Percentiles rank a stretch among this genome's conserved stretches.
Evolutionary conservation across 2,329 filamentous ascomycete genomes (phyloP).

Genomic region (Fusarium nematophilum): DNA sequence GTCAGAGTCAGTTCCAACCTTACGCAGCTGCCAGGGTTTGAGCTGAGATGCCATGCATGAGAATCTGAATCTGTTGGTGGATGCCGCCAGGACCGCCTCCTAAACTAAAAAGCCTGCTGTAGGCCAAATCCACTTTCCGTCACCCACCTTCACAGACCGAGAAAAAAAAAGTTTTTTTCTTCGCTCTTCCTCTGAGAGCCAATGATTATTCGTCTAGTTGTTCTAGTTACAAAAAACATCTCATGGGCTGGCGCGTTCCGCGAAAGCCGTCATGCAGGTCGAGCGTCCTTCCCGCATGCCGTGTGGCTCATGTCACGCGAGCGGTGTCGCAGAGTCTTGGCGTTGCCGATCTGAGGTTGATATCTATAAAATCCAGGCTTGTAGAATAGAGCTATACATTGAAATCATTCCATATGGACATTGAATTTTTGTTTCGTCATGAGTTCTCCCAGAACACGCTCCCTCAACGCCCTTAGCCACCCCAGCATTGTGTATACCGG

Average conservation of each 20-base stretch:
- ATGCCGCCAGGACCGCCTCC: conserved; percentile 10
- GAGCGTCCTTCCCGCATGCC: conserved; percentile 10
- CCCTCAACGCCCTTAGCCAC: conserved; percentile 23
- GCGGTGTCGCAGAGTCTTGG: conserved; percentile 5
- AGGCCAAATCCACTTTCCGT: conserved; percentile 33
- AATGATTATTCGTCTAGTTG: conserved; percentile 21
- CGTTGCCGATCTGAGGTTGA: conserved; percentile 3
- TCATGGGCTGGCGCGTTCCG: conserved; percentile 8
- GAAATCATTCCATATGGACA: neutral
- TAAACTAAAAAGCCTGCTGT: conserved; percentile 25
- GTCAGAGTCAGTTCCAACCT: neutral
- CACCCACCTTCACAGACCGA: conserved; percentile 28
- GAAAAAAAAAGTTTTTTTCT: conserved; percentile 36
- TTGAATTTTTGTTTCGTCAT: conserved; percentile 25
- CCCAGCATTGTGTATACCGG: neutral
- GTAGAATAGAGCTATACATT: neutral
- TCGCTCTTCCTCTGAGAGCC: conserved; percentile 20
- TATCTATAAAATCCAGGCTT: neutral
- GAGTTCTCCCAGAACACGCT: conserved; percentile 16
- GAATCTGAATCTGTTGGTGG: no score
- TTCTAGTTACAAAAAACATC: neutral
- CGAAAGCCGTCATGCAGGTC: conserved; percentile 24
- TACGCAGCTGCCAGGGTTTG: neutral
- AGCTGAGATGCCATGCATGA: conserved; percentile 19
- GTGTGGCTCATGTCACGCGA: conserved; percentile 29